Base-by-base conservation (phyloP, 2,329 filamentous ascomycete genomes). In the Ophiocordyceps robertsii region DNA sequence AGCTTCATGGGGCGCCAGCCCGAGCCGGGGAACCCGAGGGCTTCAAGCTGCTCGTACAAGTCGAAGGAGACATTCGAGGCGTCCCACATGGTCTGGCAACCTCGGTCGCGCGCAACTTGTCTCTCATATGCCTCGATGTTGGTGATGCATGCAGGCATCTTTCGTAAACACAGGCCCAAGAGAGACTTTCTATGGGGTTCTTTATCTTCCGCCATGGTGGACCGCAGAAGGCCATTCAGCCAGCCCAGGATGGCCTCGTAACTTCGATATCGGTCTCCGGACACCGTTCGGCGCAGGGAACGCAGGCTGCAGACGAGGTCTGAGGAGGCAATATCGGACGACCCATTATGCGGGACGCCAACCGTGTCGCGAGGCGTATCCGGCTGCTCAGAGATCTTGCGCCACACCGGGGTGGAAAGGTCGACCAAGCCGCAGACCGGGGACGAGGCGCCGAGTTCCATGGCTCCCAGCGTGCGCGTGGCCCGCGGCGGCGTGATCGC, bases 111-210 rank as follows among this genome's bases (percentile, higher is more conserved):
- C 12, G 52, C 49, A 19, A 42, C 41, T 21, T 54, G 46, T 6
- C 44, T 47, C n/a, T 63, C 58, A 51, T 57, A 63, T 29, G 50
- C 52, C 37, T 61, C 56, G 37, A 63, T 62, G 10, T 59, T 44
- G 13, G 54, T 51, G 24, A 61, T 38, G 19, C 54, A 56, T 9
- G 48, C 49, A 3, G 58, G 56, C 12, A 60, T 42, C 42, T 49
- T 55, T 13, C 58, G 61, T 31, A 64, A 46, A 33, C 61, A 64
- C 53, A 64, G 58, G n/a, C 52, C 55, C 9, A 64, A 44, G 4
- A 64, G 49, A 10, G 61, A 62, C 39, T 60, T 61, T 6, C 47
- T 47, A 14, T 53, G 51, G 10, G 50, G 35, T 17, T 54, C 47
- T 19, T 51, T 41, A 3, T 38, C 42, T 4, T 47, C 41, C 2